These are phyloP conservation scores for Phytomonas sp. DNA, from an alignment of 208 protist species.

Conservation along the genomic window DNA sequence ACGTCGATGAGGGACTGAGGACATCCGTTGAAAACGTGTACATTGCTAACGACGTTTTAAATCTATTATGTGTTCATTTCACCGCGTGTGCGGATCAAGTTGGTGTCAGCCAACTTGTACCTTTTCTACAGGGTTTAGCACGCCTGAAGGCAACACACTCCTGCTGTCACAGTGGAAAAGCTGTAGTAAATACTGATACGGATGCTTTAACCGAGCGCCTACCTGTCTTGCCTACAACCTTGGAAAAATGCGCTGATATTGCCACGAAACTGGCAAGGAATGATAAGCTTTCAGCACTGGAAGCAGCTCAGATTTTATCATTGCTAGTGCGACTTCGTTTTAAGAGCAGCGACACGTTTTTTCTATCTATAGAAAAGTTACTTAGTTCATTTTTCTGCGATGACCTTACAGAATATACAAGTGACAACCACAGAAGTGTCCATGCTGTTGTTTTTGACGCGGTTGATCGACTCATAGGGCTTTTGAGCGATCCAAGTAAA, in stretches of 20 bases:
- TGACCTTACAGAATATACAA: neutral
- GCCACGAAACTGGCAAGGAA: neutral
- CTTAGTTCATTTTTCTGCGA: neutral
- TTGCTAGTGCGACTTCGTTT: neutral
- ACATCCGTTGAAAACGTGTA: conserved; percentile 11
- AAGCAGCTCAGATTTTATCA: neutral
- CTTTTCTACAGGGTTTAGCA: conserved; percentile 26
- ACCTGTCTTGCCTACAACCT: neutral
- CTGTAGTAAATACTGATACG: neutral
- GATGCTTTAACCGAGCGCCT: neutral
- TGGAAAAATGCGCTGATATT: neutral
- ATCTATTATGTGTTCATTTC: conserved; percentile 64
- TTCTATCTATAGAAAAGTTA: neutral
- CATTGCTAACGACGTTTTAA: conserved; percentile 40
- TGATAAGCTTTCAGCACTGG: neutral
- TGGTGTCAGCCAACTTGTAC: conserved; percentile 50
- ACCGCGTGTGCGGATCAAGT: conserved; percentile 33
- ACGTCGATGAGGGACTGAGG: neutral
- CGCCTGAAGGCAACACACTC: conserved; percentile 17
- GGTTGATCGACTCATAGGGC: neutral
- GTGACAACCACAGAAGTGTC: neutral
- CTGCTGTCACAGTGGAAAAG: neutral
- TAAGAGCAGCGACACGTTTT: neutral
- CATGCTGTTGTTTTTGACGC: conserved; percentile 1
- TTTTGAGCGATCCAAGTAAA: neutral